These are phyloP conservation scores for Viola odorata DNA, from an alignment of 345 rosid genomes.

Conservation along the genomic window DNA sequence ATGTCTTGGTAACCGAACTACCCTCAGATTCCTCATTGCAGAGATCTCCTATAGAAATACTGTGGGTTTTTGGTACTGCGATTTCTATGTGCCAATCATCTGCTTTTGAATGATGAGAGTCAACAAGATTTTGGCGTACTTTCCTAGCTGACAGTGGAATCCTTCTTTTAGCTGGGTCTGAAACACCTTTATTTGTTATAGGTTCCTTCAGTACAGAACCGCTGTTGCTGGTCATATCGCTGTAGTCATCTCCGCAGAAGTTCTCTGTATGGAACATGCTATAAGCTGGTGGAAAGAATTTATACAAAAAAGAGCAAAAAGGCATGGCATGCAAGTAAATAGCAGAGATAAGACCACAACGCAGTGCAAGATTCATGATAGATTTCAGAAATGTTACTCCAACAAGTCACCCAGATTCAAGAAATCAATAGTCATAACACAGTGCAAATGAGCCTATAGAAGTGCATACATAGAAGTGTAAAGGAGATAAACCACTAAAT, in stretches of 20 bases:
- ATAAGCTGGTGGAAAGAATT: constrained; percentile 7
- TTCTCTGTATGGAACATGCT: constrained; percentile 42
- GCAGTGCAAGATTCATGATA: not conserved
- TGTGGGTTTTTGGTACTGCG: constrained; percentile 48
- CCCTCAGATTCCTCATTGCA: constrained; percentile 79
- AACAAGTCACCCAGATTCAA: too few relatives aligned
- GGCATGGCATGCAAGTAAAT: not conserved
- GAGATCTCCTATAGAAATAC: constrained; percentile 31
- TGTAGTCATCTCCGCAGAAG: constrained; percentile 47
- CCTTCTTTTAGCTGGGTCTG: constrained; percentile 44
- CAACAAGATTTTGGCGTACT: constrained; percentile 36
- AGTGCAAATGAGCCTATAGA: not conserved
- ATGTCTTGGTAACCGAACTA: constrained; percentile 59
- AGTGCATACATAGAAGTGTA: not conserved
- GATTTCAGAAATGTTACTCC: not conserved
- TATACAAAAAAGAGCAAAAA: constrained; percentile 5
- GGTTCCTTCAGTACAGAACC: constrained; percentile 46
- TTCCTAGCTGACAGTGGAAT: constrained; percentile 49
- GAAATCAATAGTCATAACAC: too few relatives aligned
- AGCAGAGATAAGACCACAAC: not conserved
- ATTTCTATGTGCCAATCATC: constrained; percentile 79
- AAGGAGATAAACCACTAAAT: too few relatives aligned
- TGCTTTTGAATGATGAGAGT: constrained; percentile 40
- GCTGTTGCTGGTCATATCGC: constrained; percentile 48
- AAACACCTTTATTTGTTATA: constrained; percentile 34